phyloP scores from a whole-genome alignment of 2,329 filamentous ascomycete species.

The Hypoxylon sp. region DNA sequence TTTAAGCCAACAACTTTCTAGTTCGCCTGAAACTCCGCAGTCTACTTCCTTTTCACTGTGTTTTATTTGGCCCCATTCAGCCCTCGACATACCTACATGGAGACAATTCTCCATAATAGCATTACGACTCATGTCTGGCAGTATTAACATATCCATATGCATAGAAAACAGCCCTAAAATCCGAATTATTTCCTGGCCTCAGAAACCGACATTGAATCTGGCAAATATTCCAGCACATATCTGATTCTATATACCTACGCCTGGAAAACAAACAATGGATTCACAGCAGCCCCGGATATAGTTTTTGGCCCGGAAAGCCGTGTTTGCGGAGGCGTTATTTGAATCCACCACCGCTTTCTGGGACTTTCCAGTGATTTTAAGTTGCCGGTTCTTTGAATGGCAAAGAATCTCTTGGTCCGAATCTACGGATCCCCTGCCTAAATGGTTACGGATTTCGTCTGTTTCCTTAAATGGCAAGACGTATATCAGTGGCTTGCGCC shows the following conservation, averaged over 20 bases:
- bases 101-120: background rate
- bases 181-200: slow-evolving; percentile 36
- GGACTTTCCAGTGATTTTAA: slow-evolving; percentile 14
- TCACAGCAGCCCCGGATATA: background rate
- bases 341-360: too few relatives aligned
- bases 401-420: slow-evolving; percentile 29
- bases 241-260: slow-evolving; percentile 33
- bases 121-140: background rate
- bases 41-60: background rate
- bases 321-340: slow-evolving; percentile 4
- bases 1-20: background rate
- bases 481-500: slow-evolving; percentile 42
- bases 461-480: slow-evolving; percentile 23
- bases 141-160: background rate
- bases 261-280: slow-evolving; percentile 36
- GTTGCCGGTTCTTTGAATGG: slow-evolving; percentile 41
- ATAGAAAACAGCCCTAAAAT: slow-evolving; percentile 33
- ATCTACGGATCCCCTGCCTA: background rate
- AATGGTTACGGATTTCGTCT: slow-evolving; percentile 35
- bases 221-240: slow-evolving; percentile 32
- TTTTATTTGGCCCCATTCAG: too few relatives aligned
- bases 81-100: background rate
- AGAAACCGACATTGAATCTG: slow-evolving; percentile 43
- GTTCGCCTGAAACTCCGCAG: background rate
- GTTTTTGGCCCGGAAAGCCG: background rate